Conservation (phyloP, 768 basidiomycete species). For the Rhodosporidiobolus sp. region DNA sequence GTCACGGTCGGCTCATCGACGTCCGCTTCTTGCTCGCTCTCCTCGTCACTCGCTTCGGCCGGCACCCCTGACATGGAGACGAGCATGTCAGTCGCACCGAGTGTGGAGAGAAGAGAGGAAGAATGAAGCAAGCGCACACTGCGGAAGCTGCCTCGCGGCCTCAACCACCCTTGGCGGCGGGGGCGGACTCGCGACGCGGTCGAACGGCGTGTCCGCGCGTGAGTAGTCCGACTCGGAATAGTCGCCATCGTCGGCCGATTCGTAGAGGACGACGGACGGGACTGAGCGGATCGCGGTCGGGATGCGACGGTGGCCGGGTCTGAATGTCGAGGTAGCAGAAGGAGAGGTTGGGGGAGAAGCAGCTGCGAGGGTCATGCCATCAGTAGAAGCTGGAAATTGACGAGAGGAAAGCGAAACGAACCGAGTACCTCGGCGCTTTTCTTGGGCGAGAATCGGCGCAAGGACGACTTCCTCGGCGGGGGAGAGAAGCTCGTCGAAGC, state of each 20-base stretch:
- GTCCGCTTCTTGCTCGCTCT: slow-evolving; percentile 1
- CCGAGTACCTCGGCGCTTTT: background rate
- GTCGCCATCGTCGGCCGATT: slow-evolving; percentile 29
- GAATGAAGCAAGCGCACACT: slow-evolving; percentile 1
- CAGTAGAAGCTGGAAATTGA: too few species aligned
- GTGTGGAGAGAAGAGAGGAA: background rate
- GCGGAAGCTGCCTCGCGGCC: slow-evolving; percentile 21
- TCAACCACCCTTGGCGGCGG: slow-evolving; percentile 29
- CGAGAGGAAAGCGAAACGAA: background rate
- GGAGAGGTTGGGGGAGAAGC: background rate
- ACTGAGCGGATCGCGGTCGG: slow-evolving; percentile 35
- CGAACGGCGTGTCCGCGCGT: slow-evolving; percentile 10
- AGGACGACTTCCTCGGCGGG: background rate
- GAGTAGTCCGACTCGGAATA: slow-evolving; percentile 6
- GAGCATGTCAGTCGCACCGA: background rate
- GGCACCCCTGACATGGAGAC: slow-evolving; percentile 12
- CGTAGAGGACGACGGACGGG: slow-evolving; percentile 27
- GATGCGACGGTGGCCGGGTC: slow-evolving; percentile 30
- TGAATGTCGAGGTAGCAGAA: background rate
- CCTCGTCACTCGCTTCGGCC: background rate
- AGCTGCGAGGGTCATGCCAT: too few species aligned
- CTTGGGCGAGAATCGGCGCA: background rate
- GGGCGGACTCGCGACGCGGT: slow-evolving; percentile 28
- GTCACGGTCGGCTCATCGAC: slow-evolving; percentile 37
- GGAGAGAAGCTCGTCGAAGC: background rate